A percentile compares a stretch with the other conserved stretches of the same genome.
phyloP scores from a whole-genome alignment of 139 green algal species.

The Coelastrella sp. region DNA sequence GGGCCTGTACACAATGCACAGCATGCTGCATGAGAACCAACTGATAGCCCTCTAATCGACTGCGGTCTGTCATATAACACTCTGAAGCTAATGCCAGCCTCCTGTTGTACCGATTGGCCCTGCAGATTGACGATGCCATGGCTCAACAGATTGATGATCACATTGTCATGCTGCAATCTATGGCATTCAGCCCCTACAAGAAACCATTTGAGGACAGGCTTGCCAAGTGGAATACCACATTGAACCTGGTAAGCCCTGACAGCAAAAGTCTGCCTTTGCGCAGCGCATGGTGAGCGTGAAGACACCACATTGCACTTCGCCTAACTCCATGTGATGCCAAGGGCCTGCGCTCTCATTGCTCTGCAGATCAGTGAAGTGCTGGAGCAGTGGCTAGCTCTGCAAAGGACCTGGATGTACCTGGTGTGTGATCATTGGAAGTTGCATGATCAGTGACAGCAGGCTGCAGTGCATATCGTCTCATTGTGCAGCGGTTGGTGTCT shows the following conservation, averaged over 20 bases:
- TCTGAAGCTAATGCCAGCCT: too few relatives aligned
- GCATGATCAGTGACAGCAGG: too few relatives aligned
- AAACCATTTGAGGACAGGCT: conserved; percentile 88
- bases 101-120: too few relatives aligned
- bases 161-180: conserved; percentile 85
- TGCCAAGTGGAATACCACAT: conserved; percentile 76
- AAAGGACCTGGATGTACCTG: conserved; percentile 89
- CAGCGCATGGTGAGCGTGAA: background rate
- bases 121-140: conserved; percentile 78
- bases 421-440: background rate
- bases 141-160: conserved; percentile 88
- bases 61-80: too few relatives aligned
- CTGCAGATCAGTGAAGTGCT: conserved; percentile 73
- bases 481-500: too few relatives aligned
- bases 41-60: too few relatives aligned
- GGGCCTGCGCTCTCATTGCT: background rate
- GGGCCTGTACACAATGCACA: too few relatives aligned
- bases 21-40: too few relatives aligned
- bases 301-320: background rate
- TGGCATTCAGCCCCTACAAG: conserved; percentile 78
- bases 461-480: too few relatives aligned
- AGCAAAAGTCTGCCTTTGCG: too few relatives aligned
- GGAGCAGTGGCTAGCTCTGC: conserved; percentile 82
- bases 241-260: conserved; percentile 65
- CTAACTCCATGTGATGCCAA: background rate